A percentile compares a stretch with the other conserved stretches of the same genome.
phyloP scores from a whole-genome alignment of 2,329 filamentous ascomycete genomes.

The Ophiocordyceps australis region DNA sequence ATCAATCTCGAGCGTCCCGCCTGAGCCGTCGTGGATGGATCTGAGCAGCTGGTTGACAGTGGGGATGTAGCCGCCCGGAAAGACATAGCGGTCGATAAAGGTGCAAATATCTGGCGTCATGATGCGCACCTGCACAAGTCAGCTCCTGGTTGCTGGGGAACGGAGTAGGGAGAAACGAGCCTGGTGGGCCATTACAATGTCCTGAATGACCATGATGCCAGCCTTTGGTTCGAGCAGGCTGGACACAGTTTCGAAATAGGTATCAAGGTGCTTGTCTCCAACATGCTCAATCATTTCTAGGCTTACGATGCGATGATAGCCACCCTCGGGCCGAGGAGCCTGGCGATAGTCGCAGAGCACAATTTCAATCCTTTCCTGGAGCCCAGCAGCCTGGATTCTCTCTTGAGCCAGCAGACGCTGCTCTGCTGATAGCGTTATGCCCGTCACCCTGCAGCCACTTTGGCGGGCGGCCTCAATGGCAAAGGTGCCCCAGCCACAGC shows the following conservation, averaged over 20 bases:
- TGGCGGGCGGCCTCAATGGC: conserved; percentile 47
- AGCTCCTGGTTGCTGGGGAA: conserved; percentile 10
- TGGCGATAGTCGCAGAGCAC: conserved; percentile 50
- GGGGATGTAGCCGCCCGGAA: conserved; percentile 56
- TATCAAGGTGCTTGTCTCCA: conserved; percentile 44
- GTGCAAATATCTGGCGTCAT: conserved; percentile 20
- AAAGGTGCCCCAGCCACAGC: conserved; percentile 57
- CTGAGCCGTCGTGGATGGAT: conserved; percentile 40
- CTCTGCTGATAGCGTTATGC: conserved; percentile 46
- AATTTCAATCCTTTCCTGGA: conserved; percentile 41
- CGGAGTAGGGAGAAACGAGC: too few species aligned
- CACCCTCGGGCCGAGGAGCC: conserved; percentile 28
- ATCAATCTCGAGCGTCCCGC: conserved; percentile 23
- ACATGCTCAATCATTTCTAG: conserved; percentile 67
- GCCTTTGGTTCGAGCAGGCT: conserved; percentile 43
- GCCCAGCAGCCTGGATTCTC: conserved; percentile 40
- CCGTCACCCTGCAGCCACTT: conserved; percentile 51
- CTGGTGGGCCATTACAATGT: too few species aligned
- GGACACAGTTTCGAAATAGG: conserved; percentile 48
- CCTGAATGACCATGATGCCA: conserved; percentile 52
- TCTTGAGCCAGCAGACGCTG: conserved; percentile 50
- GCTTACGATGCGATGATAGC: conserved; percentile 52
- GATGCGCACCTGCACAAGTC: neutral
- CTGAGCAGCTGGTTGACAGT: conserved; percentile 36
- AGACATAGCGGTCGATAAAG: conserved; percentile 61